Evolutionary conservation across 257 asterid species (phyloP), one percentile per base, ranked within the genome.

Genomic region (Solanum gandarillasii): DNA sequence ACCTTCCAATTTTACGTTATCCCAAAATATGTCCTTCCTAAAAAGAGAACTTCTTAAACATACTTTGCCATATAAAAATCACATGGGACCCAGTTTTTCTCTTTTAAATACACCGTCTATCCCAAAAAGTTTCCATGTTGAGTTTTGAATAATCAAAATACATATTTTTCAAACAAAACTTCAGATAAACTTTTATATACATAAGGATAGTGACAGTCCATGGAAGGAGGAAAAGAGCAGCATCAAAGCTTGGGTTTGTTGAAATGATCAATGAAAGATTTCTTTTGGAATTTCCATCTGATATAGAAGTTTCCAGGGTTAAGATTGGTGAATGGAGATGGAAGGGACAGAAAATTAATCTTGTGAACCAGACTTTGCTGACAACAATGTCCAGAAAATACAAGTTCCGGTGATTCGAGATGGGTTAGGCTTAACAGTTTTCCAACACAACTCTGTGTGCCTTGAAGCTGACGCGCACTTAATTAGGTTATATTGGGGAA

Each of bases 341-440:
- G 58, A 38, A 38, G 58, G 21, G 58, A 36, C 7, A 23, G 55
- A 36, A 21, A 75, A 75, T n/a, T 38, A 36, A 36, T 75, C 58
- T 23, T 12, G 34, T 36, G 12, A 38, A 75, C 46, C 41, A 23
- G 58, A 75, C 55, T 23, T 73, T 4, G 16, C 82, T 35, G 5
- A 35, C 29, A 73, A 35, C 31, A 73, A 71, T 73, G 29, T 73
- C 29, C 29, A 3, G 82, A 73, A 73, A 73, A 21, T 73, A 21
- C 48, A 20, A 73, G 82, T 73, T 73, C 18, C 18, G 48, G 9
- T 25, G 27, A 18, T 6, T 73, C 43, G 12, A 73, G 81, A 73
- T 34, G 81, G 46, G 81, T 35, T 20, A 34, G 81, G 16, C 92
- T 89, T 86, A 60, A 88, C 25, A 84, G 52, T 79, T 55, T 73